Evolutionary conservation across 2,329 filamentous ascomycete genomes (phyloP), one percentile per base, ranked within the genome.

Genomic region (Epicoccum nigrum): DNA sequence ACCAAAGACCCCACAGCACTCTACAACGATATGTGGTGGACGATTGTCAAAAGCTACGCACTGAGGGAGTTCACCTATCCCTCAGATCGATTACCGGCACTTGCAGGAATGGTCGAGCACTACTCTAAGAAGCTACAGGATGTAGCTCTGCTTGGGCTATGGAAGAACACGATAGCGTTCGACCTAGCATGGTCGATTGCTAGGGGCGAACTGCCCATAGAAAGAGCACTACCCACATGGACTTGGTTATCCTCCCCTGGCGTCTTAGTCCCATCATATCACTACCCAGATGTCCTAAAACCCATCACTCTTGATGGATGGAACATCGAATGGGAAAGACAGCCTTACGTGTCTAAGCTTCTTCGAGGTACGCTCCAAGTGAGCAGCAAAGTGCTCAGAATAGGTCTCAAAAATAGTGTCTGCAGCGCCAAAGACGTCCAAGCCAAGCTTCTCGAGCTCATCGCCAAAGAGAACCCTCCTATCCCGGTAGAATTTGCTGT

Each of bases 271-370:
- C 40, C 11, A 15, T 6, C 27, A 4, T 17, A 32, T 17, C 20
- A 17, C 11, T 16, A n/a, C n/a, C n/a, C n/a, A n/a, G n/a, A n/a
- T n/a, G n/a, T n/a, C n/a, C n/a, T n/a, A n/a, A n/a, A n/a, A n/a
- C n/a, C n/a, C n/a, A n/a, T 42, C 3, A 1, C 2, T 12, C 16
- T 32, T 12, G 39, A 42, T 4, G 12, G 3, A 8, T 32, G 27
- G 2, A 16, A 9, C 19, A 43, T 43, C 4, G n/a, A 23, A 4
- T 33, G 28, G 40, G 28, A 33, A 25, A 13, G 40, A 4, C 27
- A 25, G 7, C 40, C 40, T 2, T 43, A 43, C 32, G 21, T 45
- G 8, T 45, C 42, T 3, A 37, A n/a, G n/a, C 42, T 45, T 7
- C 15, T 21, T 8, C 8, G 2, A n/a, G 31, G 21, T 4, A 35